Base-by-base conservation (phyloP, 2,329 filamentous ascomycete species). In the Daldinia sp. region DNA sequence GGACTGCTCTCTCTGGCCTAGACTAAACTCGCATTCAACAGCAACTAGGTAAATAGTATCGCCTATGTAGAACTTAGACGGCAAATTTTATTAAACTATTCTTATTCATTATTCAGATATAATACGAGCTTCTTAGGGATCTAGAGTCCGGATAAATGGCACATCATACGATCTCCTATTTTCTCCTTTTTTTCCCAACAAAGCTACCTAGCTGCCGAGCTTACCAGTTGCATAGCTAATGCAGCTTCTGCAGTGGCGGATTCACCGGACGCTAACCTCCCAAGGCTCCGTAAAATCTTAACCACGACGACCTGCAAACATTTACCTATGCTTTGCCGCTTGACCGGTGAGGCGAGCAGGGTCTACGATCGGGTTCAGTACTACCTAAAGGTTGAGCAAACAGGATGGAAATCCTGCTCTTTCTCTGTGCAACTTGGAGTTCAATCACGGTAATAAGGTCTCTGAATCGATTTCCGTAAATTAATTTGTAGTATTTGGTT, bases 241-340 rank as follows among this genome's bases (percentile, higher is more conserved):
- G 58, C 58, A 59, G 39, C 55, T 29, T 35, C 35, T 65, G 53
- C 62, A 63, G 53, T 56, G 6, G 39, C 39, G 39, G 21, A 15
- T 27, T 45, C 13, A 27, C 39, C 39, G 39, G 39, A 45, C 21
- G 21, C 21, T 45, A 45, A 45, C 15, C n/a, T n/a, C n/a, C n/a
- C n/a, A n/a, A 23, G 27, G 11, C 39, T 45, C 39, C 21, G 21
- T 23, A 27, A 23, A 45, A 27, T 1, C 21, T 29, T n/a, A 50
- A 52, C 13, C 21, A 49, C 17, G 13, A 29, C 39, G 45, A 50
- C 30, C n/a, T 15, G 8, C 7, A 10, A 47, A 30, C 27, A 11
- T 52, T 34, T 47, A 8, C n/a, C n/a, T 8, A n/a, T 25, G 15
- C 48, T 47, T 29, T 50, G 56, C 56, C 29, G 49, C 43, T 35